Evolutionary conservation across 2,329 filamentous ascomycete species (phyloP), one percentile per base, ranked within the genome.

Genomic region (Stagonosporopsis vannaccii): DNA sequence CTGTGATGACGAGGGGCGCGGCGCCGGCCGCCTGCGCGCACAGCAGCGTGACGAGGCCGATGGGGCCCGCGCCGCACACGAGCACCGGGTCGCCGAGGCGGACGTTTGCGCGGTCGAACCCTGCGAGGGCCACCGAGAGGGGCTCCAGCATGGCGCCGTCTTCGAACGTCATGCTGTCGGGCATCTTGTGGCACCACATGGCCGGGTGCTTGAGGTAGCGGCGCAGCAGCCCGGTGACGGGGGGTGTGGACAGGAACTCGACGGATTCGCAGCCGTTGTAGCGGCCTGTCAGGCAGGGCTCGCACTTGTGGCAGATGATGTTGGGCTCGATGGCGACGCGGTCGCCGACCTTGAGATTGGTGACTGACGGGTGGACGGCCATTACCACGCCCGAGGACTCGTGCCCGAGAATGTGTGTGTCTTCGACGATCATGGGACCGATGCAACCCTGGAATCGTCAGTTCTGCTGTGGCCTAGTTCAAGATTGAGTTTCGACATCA

Each of bases 191-290:
- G 80, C 94, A 97, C 92, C 93, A 97, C 45, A 90, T 83, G 19
- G 93, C 92, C 2, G 92, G 93, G 81, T 97, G 94, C 81, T 94
- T 96, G 79, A 97, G 90, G 76, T 97, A 97, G 76, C 94, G 87
- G 66, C 94, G 87, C 67, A 98, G 83, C 61, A 98, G 84, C 32
- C 94, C 95, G 8, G 90, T 85, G 26, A 96, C 87, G 12, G 95
- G 94, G 8, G 95, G 94, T 3, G 95, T 98, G 45, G 91, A 96
- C 47, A 96, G 84, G 82, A 98, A 98, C 51, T 85, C 81, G 63
- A 97, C 92, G 48, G 82, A 84, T 69, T 93, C 90, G 81, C 94
- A 98, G 58, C 93, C 94, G 76, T 98, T 98, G 84, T 98, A 98
- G 68, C 92, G 89, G 55, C 94, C 94, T 12, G 90, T 95, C 63